Base-by-base conservation (phyloP, 2,329 filamentous ascomycete species). In the Phaeoacremonium minimum region DNA sequence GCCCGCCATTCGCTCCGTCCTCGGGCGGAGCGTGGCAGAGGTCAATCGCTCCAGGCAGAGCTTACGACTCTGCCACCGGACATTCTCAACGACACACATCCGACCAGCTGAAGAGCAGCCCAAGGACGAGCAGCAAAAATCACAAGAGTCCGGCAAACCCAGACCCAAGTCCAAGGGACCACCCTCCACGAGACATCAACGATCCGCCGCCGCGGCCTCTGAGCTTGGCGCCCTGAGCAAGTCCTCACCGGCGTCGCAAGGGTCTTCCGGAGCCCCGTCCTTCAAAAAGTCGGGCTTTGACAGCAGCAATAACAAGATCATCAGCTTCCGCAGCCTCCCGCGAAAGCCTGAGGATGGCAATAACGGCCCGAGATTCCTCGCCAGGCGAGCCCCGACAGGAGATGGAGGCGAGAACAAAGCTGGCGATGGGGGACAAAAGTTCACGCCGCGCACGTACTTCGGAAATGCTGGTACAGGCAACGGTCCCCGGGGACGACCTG, bases 131-230 rank as follows among this genome's bases (percentile, higher is more conserved):
- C n/a, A n/a, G n/a, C n/a, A n/a, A n/a, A n/a, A n/a, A n/a, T 26
- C 22, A 9, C 22, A 26, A 26, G 9, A n/a, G 22, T n/a, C n/a
- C 22, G 22, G 9, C 22, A n/a, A 26, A n/a, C 9, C 9, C 22
- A 26, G n/a, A n/a, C 9, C 9, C 22, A n/a, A 26, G 9, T 9
- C 22, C 22, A 26, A 26, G n/a, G n/a, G n/a, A 26, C 22, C 22
- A 26, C 36, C 28, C 5, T 20, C 35, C 17, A 33, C 32, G 26
- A 29, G 41, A 31, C 32, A 28, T 32, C 28, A 34, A 15, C 39
- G 42, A 28, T 44, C 42, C 15, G 28, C 14, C 30, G 42, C 42
- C 16, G 42, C 42, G 16, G 42, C 42, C 28, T 44, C 42, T 4
- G 38, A 38, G 32, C 33, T 44, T 14, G 33, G 42, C 18, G 35